These are phyloP conservation scores for Phlyctochytrium planicorne DNA, from an alignment of 192 early-diverging fungal species.

Conservation along the genomic window DNA sequence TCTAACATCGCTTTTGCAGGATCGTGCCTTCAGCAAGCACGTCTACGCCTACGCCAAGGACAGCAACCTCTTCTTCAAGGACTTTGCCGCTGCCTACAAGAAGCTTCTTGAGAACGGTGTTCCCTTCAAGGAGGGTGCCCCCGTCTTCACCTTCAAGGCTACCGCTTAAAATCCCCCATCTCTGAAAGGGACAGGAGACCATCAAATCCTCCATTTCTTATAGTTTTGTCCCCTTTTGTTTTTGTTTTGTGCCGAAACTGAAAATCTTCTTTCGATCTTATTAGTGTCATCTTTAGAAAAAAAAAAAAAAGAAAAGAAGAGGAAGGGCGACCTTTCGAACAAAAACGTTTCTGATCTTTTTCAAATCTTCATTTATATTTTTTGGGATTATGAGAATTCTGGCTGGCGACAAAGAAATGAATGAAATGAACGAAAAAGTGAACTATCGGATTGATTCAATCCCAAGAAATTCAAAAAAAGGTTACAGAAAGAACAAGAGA, in stretches of 20 bases:
- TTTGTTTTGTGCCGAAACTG: no score
- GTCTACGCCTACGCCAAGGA: slow-evolving; percentile 89
- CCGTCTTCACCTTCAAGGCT: slow-evolving; percentile 14
- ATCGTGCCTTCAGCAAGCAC: slow-evolving; percentile 47
- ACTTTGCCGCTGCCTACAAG: slow-evolving; percentile 80
- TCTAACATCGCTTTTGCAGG: no score
- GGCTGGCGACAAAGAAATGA: not conserved
- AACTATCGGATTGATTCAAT: not conserved
- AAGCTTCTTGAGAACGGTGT: slow-evolving; percentile 91
- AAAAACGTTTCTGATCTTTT: not conserved
- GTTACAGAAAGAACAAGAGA: not conserved
- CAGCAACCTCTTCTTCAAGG: slow-evolving; percentile 79
- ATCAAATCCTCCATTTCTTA: no score
- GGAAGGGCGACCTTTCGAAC: not conserved
- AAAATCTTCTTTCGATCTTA: no score
- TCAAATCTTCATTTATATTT: not conserved
- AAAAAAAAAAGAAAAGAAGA: no score
- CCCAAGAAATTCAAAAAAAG: not conserved
- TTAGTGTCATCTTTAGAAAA: no score
- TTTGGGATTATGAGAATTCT: not conserved
- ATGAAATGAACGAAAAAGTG: not conserved
- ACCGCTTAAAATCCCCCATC: no score
- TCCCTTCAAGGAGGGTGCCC: slow-evolving; percentile 26
- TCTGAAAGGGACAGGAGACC: no score
- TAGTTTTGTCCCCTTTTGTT: no score